These are phyloP conservation scores for Colletotrichum sidae DNA, from an alignment of 2,329 filamentous ascomycete genomes.

Conservation along the genomic window DNA sequence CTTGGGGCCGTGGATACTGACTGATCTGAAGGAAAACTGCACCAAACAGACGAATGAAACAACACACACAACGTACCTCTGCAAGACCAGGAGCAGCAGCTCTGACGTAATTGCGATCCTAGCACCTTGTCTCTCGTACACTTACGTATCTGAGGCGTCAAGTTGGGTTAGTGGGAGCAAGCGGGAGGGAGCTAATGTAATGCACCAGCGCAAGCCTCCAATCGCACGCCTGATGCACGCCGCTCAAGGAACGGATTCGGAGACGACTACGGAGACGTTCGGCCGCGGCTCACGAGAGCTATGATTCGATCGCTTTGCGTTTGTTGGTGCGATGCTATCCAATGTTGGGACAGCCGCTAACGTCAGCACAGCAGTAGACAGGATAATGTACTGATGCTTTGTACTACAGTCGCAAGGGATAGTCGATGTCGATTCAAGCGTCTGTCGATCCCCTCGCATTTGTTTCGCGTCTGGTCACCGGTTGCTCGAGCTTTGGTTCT, in stretches of 20 bases:
- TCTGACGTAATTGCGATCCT: slow-evolving; percentile 33
- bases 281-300: not conserved
- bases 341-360: not conserved
- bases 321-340: slow-evolving; percentile 16
- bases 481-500: slow-evolving; percentile 1
- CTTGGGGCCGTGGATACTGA: too few species aligned
- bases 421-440: too few species aligned
- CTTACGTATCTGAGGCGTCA: slow-evolving; percentile 31
- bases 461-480: slow-evolving; percentile 30
- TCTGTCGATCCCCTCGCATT: not conserved
- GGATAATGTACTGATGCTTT: too few species aligned
- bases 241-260: slow-evolving; percentile 26
- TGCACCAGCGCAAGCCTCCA: not conserved
- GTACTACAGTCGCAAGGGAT: too few species aligned
- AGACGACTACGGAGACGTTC: not conserved
- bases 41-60: not conserved
- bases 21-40: too few species aligned
- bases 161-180: slow-evolving; percentile 20
- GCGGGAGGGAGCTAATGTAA: slow-evolving; percentile 23
- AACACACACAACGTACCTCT: not conserved
- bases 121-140: not conserved
- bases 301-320: slow-evolving; percentile 27
- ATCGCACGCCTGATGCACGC: slow-evolving; percentile 24
- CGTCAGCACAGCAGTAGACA: too few species aligned
- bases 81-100: slow-evolving; percentile 6